Evolutionary conservation across 805 yeast genomes (phyloP).

Genomic region (Yamadazyma ubonensis): DNA sequence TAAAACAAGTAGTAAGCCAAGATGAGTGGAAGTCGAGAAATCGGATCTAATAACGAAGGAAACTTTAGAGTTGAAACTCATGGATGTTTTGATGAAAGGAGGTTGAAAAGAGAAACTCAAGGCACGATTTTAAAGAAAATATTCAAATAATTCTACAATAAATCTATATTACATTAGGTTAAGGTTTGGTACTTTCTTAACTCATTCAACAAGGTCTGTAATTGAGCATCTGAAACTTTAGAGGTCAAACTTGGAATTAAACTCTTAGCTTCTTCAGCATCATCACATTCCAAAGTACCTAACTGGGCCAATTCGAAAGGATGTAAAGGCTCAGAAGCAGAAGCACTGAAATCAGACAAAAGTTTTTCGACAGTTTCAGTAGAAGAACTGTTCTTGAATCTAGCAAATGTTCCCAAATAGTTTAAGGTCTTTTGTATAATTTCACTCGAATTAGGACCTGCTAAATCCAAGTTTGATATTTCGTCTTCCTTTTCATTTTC

Average conservation of each 20-base stretch:
- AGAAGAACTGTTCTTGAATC: conserved; percentile 90
- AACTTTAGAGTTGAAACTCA: too few species aligned
- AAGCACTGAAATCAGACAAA: conserved; percentile 62
- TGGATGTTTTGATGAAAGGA: too few species aligned
- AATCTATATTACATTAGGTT: conserved; percentile 19
- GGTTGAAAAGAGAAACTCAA: too few species aligned
- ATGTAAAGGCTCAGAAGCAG: conserved; percentile 60
- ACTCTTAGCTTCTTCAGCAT: conserved; percentile 95
- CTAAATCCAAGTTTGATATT: conserved; percentile 47
- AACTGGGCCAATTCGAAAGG: conserved; percentile 95
- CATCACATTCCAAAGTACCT: conserved; percentile 90
- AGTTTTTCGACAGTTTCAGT: conserved; percentile 91
- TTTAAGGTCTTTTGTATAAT: conserved; percentile 90
- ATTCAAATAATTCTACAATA: too few species aligned
- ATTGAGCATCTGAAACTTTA: conserved; percentile 81
- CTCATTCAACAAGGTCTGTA: conserved; percentile 85
- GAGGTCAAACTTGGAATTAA: conserved; percentile 82
- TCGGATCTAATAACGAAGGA: too few species aligned
- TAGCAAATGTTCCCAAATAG: conserved; percentile 77
- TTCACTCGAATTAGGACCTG: conserved; percentile 76
- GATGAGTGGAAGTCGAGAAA: not conserved
- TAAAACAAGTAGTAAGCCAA: not conserved
- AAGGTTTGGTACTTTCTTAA: conserved; percentile 58
- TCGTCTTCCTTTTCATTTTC: conserved; percentile 42
- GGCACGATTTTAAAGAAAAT: too few species aligned